phyloP scores from a whole-genome alignment of 371 early-diverging fungal genomes.

The Zychaea mexicana region DNA sequence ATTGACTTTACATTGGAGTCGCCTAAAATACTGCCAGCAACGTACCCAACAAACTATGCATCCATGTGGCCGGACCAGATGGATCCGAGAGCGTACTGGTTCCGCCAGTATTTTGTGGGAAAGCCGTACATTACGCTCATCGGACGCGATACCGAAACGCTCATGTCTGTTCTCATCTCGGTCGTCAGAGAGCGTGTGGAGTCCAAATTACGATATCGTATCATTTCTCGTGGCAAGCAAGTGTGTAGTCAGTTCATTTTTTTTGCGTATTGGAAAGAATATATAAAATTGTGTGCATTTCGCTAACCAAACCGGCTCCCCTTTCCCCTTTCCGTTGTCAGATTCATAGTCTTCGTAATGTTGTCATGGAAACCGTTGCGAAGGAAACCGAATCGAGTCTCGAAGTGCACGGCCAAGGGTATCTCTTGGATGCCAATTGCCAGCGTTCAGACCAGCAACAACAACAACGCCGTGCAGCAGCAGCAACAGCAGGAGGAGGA shows the following conservation, averaged over 20 bases:
- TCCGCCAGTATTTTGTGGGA: slow-evolving; percentile 46
- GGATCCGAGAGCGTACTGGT: slow-evolving; percentile 40
- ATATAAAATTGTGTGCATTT: too few relatives aligned
- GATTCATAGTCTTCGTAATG: slow-evolving; percentile 11
- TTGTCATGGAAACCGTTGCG: slow-evolving; percentile 33
- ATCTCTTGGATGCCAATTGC: slow-evolving; percentile 12
- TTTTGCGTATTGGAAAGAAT: not conserved
- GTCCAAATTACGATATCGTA: not conserved
- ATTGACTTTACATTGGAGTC: slow-evolving; percentile 5
- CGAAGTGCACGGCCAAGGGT: slow-evolving; percentile 24
- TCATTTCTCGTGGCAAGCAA: not conserved
- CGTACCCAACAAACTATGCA: slow-evolving; percentile 16
- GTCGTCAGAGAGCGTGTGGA: slow-evolving; percentile 36
- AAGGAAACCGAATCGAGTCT: slow-evolving; percentile 28
- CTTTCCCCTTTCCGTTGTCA: too few relatives aligned
- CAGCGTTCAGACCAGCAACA: not conserved
- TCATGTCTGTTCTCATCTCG: slow-evolving; percentile 16
- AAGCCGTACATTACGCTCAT: slow-evolving; percentile 44
- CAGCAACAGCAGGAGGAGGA: not conserved
- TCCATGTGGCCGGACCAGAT: slow-evolving; percentile 31
- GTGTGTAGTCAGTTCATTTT: not conserved
- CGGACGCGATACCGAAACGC: slow-evolving; percentile 8
- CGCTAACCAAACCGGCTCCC: too few relatives aligned
- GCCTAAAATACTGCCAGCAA: slow-evolving; percentile 10
- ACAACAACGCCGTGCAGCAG: not conserved